phyloP scores from a whole-genome alignment of 2,329 filamentous ascomycete genomes.

The Colletotrichum trifolii region DNA sequence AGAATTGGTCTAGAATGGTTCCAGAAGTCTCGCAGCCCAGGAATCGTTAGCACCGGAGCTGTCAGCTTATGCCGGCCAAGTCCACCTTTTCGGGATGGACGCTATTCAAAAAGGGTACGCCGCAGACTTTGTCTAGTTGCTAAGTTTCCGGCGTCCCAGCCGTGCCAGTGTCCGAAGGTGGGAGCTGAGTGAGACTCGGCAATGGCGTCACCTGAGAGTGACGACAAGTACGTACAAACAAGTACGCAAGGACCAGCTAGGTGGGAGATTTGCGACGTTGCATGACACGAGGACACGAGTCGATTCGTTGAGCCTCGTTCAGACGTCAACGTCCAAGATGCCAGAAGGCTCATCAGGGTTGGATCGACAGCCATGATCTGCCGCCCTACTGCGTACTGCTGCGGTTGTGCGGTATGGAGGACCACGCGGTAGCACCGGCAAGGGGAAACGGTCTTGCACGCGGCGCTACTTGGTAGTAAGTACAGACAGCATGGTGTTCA shows the following conservation, averaged over 20 bases:
- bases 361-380: slow-evolving; percentile 25
- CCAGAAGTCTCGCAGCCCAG: slow-evolving; percentile 9
- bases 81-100: background rate
- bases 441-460: too few species aligned
- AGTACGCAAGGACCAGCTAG: slow-evolving; percentile 5
- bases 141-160: too few species aligned
- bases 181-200: too few species aligned
- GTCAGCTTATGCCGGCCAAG: slow-evolving; percentile 26
- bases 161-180: too few species aligned
- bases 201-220: too few species aligned
- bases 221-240: background rate
- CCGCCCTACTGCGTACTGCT: slow-evolving; percentile 4
- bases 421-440: slow-evolving; percentile 19
- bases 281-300: slow-evolving; percentile 9
- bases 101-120: too few species aligned
- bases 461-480: too few species aligned
- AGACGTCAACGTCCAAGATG: background rate
- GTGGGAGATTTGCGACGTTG: slow-evolving; percentile 6
- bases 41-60: background rate
- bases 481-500: too few species aligned
- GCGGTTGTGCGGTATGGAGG: slow-evolving; percentile 4
- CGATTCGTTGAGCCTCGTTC: slow-evolving; percentile 15
- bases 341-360: slow-evolving; percentile 6
- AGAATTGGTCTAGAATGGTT: slow-evolving; percentile 25
- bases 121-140: too few species aligned